A percentile compares a stretch with the other conserved stretches of the same genome.
Conservation (phyloP, 1,284 basidiomycete genomes). For the Rhodofomes roseus region DNA sequence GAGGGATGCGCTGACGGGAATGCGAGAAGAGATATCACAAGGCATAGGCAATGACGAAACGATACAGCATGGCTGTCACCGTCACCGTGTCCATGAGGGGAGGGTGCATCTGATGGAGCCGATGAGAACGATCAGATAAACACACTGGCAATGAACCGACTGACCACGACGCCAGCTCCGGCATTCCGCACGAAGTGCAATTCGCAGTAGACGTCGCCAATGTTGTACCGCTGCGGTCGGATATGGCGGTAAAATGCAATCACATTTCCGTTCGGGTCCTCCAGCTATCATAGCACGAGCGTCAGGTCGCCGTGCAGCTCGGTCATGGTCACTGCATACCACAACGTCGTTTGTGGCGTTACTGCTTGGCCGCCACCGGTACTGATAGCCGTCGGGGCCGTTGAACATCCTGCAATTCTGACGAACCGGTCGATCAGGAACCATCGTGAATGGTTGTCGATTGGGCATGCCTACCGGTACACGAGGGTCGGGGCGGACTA, state of each 20-base stretch:
- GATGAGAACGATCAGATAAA: constrained; percentile 17
- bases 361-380: constrained; percentile 68
- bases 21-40: constrained; percentile 38
- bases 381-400: constrained; percentile 75
- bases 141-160: constrained; percentile 23
- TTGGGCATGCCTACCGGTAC: constrained; percentile 43
- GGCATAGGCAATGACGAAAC: constrained; percentile 68
- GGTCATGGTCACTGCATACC: constrained; percentile 39
- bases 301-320: neutral
- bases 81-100: constrained; percentile 85
- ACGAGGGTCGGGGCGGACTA: constrained; percentile 62
- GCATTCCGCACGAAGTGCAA: constrained; percentile 74
- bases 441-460: constrained; percentile 8
- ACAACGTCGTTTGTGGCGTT: constrained; percentile 52
- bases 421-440: constrained; percentile 9
- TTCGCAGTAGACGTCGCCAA: constrained; percentile 81
- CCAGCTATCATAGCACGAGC: constrained; percentile 44
- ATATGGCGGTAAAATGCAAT: constrained; percentile 77
- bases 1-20: constrained; percentile 7
- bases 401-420: constrained; percentile 62
- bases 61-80: constrained; percentile 78
- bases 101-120: constrained; percentile 64
- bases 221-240: constrained; percentile 70
- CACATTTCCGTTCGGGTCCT: constrained; percentile 61
- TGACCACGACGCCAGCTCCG: constrained; percentile 76